A percentile compares a stretch with the other conserved stretches of the same genome.
These are phyloP conservation scores for Zygotorulaspora mrakii DNA, from an alignment of 1,139 yeast species.

Conservation along the genomic window DNA sequence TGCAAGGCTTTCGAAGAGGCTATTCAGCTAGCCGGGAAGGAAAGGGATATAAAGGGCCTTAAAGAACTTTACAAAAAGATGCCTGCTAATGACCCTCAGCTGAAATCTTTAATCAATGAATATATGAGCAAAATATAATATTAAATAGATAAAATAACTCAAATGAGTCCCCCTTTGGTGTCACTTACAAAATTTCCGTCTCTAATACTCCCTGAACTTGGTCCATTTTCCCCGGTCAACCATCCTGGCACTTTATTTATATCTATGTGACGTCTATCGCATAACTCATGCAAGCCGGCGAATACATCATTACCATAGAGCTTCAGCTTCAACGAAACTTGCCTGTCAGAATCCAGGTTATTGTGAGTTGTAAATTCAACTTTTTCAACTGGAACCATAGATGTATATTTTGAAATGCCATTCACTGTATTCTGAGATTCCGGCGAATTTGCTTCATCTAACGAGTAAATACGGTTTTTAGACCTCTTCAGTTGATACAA, in stretches of 20 bases:
- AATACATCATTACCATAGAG: slow-evolving; percentile 72
- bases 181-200: slow-evolving; percentile 42
- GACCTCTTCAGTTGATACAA: slow-evolving; percentile 41
- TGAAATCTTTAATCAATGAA: slow-evolving; percentile 25
- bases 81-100: slow-evolving; percentile 31
- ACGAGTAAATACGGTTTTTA: slow-evolving; percentile 22
- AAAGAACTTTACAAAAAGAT: slow-evolving; percentile 24
- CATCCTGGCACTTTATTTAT: slow-evolving; percentile 62
- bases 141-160: neutral
- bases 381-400: slow-evolving; percentile 25
- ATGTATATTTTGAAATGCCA: slow-evolving; percentile 18
- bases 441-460: slow-evolving; percentile 15
- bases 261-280: slow-evolving; percentile 52
- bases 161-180: slow-evolving; percentile 17
- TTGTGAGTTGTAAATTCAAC: slow-evolving; percentile 21
- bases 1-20: slow-evolving; percentile 31
- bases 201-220: slow-evolving; percentile 44
- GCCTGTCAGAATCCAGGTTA: slow-evolving; percentile 17
- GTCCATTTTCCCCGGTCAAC: slow-evolving; percentile 77
- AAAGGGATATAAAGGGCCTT: slow-evolving; percentile 27
- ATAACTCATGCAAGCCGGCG: slow-evolving; percentile 73
- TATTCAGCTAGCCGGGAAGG: slow-evolving; percentile 29
- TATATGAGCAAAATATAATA: slow-evolving; percentile 20
- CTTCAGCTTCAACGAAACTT: slow-evolving; percentile 43
- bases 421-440: neutral